These are phyloP conservation scores for Piper betle DNA, from an alignment of 164 flowering plant species.

Conservation along the genomic window DNA sequence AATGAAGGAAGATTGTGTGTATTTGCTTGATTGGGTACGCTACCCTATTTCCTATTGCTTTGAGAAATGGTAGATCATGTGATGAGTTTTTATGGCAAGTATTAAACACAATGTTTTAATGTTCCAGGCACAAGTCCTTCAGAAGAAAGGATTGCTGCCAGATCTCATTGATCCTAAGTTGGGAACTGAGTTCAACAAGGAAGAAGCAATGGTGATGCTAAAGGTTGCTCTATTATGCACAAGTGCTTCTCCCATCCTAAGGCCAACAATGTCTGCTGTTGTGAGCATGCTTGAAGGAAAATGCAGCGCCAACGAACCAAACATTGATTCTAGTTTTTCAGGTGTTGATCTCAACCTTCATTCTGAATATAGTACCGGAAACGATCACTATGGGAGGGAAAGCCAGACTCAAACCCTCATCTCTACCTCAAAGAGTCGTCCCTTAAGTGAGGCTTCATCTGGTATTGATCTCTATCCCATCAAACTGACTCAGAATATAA, in stretches of 20 bases:
- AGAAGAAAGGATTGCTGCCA: conserved; percentile 55
- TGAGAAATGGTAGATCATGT: not conserved
- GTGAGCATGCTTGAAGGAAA: conserved; percentile 69
- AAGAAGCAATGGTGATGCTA: conserved; percentile 50
- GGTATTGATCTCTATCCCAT: not conserved
- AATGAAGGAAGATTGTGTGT: conserved; percentile 13
- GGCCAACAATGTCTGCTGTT: conserved; percentile 63
- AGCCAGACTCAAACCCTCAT: not conserved
- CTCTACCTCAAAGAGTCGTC: not conserved
- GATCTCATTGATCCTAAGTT: conserved; percentile 61
- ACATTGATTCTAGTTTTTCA: not conserved
- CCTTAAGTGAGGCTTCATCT: not conserved
- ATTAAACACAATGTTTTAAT: not conserved
- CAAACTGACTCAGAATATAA: not conserved
- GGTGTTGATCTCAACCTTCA: not conserved
- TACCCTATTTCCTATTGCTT: not conserved
- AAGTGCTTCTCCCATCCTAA: conserved; percentile 54
- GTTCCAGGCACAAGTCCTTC: conserved; percentile 44
- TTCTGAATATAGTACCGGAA: not conserved
- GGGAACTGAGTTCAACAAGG: conserved; percentile 29
- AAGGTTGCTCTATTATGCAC: conserved; percentile 53
- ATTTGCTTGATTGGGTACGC: conserved; percentile 39
- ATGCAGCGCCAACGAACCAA: not conserved
- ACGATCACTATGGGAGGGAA: too few species aligned
- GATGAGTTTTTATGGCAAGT: not conserved